A percentile compares a stretch with the other conserved stretches of the same genome.
Evolutionary conservation across 371 early-diverging fungal species (phyloP).

Genomic region (Capillidium rhysosporum): DNA sequence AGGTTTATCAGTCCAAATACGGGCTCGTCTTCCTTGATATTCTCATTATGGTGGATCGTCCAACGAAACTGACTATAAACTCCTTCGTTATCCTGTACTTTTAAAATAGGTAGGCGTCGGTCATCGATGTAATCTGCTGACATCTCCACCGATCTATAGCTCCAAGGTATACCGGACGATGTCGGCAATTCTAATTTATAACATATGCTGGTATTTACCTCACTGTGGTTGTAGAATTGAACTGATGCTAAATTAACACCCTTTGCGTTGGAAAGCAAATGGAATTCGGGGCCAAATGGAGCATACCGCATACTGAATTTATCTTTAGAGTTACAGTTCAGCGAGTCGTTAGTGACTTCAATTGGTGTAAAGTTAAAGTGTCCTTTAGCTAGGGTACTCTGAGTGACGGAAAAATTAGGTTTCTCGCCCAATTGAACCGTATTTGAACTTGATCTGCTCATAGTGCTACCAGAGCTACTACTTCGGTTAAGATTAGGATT

Average conservation of each 20-base stretch:
- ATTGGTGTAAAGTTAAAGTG: background rate
- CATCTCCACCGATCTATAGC: background rate
- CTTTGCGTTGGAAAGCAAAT: background rate
- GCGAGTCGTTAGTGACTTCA: background rate
- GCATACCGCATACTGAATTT: background rate
- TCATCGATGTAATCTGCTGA: background rate
- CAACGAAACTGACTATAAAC: background rate
- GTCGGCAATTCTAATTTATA: background rate
- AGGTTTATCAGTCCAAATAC: background rate
- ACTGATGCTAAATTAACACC: background rate
- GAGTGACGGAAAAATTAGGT: background rate
- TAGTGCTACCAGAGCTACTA: too few species aligned
- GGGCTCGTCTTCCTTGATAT: background rate
- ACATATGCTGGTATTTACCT: background rate
- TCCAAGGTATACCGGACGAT: background rate
- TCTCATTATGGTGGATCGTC: background rate
- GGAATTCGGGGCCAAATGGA: background rate
- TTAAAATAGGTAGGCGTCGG: background rate
- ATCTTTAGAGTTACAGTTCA: background rate
- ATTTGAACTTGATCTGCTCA: too few species aligned
- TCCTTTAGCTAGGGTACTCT: background rate
- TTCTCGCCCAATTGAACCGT: too few species aligned
- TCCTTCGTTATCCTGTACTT: background rate
- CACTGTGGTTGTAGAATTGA: background rate
- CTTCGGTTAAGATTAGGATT: too few species aligned